Evolutionary conservation across 306 rosid genomes (phyloP).

Genomic region (Quercus agrifolia): DNA sequence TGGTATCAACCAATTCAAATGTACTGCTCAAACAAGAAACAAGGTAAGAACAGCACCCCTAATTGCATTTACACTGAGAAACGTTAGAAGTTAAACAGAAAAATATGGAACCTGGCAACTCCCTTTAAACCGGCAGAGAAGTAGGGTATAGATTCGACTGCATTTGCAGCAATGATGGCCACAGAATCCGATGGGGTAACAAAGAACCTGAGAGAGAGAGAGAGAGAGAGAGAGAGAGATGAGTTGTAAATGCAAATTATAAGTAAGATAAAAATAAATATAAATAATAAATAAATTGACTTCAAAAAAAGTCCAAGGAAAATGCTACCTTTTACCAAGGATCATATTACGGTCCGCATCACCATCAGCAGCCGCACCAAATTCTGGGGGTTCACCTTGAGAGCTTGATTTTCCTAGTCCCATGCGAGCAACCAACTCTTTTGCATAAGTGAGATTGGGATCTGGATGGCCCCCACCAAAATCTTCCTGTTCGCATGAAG

Average conservation of each 20-base stretch:
- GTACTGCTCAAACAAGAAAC: neutral
- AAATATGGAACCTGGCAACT: conserved; percentile 79
- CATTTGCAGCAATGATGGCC: conserved; percentile 99
- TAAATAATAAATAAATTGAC: neutral
- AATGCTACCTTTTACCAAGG: conserved; percentile 88
- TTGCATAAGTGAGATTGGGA: conserved; percentile 97
- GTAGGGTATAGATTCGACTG: conserved; percentile 95
- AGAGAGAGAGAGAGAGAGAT: conserved; percentile 8
- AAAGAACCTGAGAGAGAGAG: conserved; percentile 64
- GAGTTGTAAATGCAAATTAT: conserved; percentile 8
- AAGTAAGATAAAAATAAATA: conserved; percentile 12
- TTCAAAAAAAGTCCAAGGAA: neutral
- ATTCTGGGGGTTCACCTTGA: conserved; percentile 83
- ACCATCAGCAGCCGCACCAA: conserved; percentile 99
- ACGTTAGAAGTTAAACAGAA: neutral
- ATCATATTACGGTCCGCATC: conserved; percentile 99
- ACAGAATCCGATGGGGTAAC: conserved; percentile 99
- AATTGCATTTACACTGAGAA: neutral
- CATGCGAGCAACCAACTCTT: conserved; percentile 91
- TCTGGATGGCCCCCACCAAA: conserved; percentile 99
- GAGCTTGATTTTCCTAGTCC: conserved; percentile 80
- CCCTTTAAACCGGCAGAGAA: conserved; percentile 93
- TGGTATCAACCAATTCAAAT: neutral
- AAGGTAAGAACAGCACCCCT: neutral
- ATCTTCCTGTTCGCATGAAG: conserved; percentile 71